These are phyloP conservation scores for Thelonectria blattea DNA, from an alignment of 2,329 filamentous ascomycete species.

Conservation along the genomic window DNA sequence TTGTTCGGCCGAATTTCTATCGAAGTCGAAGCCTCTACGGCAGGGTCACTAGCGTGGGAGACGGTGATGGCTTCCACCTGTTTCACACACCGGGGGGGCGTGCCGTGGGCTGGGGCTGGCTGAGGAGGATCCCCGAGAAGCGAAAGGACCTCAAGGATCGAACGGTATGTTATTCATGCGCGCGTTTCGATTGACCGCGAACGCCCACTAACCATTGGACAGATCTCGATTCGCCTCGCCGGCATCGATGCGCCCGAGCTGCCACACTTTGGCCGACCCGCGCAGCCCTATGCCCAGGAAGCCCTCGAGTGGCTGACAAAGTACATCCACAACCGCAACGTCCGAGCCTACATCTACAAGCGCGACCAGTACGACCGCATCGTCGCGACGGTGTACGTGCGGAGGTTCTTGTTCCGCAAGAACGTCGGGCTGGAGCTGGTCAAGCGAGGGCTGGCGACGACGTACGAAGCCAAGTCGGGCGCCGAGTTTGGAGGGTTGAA, in stretches of 20 bases:
- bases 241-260: conserved; percentile 93
- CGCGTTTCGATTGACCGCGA: not conserved
- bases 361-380: conserved; percentile 92
- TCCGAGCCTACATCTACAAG: conserved; percentile 83
- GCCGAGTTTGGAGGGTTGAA: conserved; percentile 83
- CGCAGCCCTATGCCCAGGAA: conserved; percentile 83
- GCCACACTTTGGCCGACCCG: conserved; percentile 88
- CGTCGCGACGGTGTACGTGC: conserved; percentile 82
- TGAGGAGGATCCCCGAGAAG: conserved; percentile 74
- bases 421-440: conserved; percentile 94
- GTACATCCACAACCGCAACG: conserved; percentile 73
- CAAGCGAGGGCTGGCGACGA: conserved; percentile 80
- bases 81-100: conserved; percentile 95
- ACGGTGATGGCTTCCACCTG: conserved; percentile 94
- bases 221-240: conserved; percentile 89
- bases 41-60: conserved; percentile 89
- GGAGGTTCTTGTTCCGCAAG: conserved; percentile 69
- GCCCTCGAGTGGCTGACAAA: conserved; percentile 79
- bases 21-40: conserved; percentile 80
- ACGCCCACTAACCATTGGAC: conserved; percentile 24
- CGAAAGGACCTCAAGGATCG: conserved; percentile 74
- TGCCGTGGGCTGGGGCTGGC: conserved; percentile 89
- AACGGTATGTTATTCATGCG: conserved; percentile 64
- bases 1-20: conserved; percentile 78
- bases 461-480: conserved; percentile 91